Evolutionary conservation across 306 rosid species (phyloP).

Genomic region (Vigna trinervia): DNA sequence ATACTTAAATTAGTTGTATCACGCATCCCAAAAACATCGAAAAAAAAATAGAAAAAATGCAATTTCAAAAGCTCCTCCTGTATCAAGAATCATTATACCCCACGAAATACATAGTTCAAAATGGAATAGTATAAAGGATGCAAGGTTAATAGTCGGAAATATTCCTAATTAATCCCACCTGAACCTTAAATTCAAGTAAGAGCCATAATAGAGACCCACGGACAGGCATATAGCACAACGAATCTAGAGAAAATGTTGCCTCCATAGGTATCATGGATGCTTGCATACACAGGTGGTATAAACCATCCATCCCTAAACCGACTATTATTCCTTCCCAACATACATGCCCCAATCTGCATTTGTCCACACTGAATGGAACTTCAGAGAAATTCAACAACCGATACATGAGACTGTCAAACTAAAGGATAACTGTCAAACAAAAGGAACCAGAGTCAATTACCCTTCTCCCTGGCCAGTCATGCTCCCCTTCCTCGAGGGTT

Average conservation of each 20-base stretch:
- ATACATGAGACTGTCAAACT: not conserved
- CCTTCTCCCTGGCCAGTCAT: too few relatives aligned
- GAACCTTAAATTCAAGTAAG: not conserved
- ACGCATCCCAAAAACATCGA: slow-evolving; percentile 1
- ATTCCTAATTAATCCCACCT: not conserved
- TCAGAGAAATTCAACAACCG: not conserved
- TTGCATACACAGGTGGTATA: not conserved
- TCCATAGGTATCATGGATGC: not conserved
- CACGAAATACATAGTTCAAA: slow-evolving; percentile 4
- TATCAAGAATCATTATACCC: slow-evolving; percentile 4
- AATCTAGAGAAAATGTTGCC: not conserved
- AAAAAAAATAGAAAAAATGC: not conserved
- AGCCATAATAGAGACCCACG: not conserved
- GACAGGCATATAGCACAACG: not conserved
- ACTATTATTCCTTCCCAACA: not conserved
- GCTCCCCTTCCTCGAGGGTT: not conserved
- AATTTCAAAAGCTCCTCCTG: slow-evolving; percentile 2
- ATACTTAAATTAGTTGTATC: slow-evolving; percentile 18
- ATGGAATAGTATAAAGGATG: not conserved
- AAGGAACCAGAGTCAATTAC: not conserved
- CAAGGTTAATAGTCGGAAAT: slow-evolving; percentile 2
- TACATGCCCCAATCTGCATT: not conserved
- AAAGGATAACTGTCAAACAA: too few relatives aligned
- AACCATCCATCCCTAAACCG: too few relatives aligned
- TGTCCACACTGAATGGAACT: not conserved